Conservation (phyloP, 176 grass and related monocot genomes). For the Musa acuminata region DNA sequence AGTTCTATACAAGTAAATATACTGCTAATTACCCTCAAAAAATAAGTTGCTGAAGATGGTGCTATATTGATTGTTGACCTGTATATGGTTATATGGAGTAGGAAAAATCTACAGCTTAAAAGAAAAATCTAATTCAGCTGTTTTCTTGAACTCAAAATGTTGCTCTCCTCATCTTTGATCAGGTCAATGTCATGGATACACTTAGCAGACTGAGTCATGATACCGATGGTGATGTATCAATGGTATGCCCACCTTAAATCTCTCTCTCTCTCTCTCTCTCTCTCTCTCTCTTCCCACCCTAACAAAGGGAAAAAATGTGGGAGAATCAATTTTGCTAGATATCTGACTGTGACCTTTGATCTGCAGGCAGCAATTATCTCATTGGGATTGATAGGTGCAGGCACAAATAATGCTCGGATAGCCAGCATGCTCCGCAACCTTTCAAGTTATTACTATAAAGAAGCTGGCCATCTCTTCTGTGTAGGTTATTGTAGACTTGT, state of each 20-base stretch:
- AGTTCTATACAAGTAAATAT: too few species aligned
- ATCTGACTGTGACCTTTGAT: slow-evolving; percentile 1
- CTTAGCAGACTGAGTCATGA: slow-evolving; percentile 98
- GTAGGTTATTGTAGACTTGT: slow-evolving; percentile 29
- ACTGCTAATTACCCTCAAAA: too few species aligned
- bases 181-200: slow-evolving; percentile 99
- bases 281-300: too few species aligned
- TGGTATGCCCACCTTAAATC: slow-evolving; percentile 34
- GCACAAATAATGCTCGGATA: slow-evolving; percentile 98
- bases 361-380: slow-evolving; percentile 82
- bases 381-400: slow-evolving; percentile 89
- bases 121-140: too few species aligned
- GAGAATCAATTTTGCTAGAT: not conserved
- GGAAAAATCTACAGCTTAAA: too few species aligned
- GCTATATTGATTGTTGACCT: not conserved
- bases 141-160: too few species aligned
- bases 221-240: slow-evolving; percentile 87
- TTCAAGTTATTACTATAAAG: slow-evolving; percentile 99
- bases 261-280: too few species aligned
- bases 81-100: too few species aligned
- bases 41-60: too few species aligned
- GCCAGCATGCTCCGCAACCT: slow-evolving; percentile 96
- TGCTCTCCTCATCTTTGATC: not conserved
- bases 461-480: slow-evolving; percentile 97
- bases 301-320: not conserved